Conservation (phyloP, 2,329 filamentous ascomycete species). For the Boeremia exigua region DNA sequence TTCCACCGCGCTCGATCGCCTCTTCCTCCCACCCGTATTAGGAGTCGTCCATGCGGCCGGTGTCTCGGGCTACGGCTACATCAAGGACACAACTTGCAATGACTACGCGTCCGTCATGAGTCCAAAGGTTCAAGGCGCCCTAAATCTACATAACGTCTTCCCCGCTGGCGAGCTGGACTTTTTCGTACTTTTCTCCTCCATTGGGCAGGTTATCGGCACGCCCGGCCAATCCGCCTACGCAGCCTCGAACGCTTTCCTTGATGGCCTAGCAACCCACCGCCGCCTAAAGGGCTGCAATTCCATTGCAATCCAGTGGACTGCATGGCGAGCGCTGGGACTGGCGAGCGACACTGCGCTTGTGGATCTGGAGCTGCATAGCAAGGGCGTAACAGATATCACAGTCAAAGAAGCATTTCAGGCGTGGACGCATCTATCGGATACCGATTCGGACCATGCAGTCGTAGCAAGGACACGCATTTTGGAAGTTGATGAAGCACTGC, state of each 20-base stretch:
- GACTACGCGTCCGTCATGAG: slow-evolving; percentile 44
- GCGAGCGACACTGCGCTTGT: slow-evolving; percentile 48
- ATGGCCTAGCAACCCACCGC: slow-evolving; percentile 33
- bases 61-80: slow-evolving; percentile 47
- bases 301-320: slow-evolving; percentile 53
- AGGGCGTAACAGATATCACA: slow-evolving; percentile 53
- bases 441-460: slow-evolving; percentile 50
- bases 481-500: slow-evolving; percentile 39
- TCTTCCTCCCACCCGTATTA: slow-evolving; percentile 48
- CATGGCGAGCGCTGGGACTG: slow-evolving; percentile 53
- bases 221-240: slow-evolving; percentile 37
- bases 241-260: slow-evolving; percentile 40
- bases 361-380: slow-evolving; percentile 49
- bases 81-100: slow-evolving; percentile 38
- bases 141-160: slow-evolving; percentile 33
- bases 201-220: slow-evolving; percentile 32
- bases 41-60: slow-evolving; percentile 54
- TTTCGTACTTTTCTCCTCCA: slow-evolving; percentile 36
- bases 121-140: slow-evolving; percentile 39
- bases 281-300: slow-evolving; percentile 49
- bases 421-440: slow-evolving; percentile 48
- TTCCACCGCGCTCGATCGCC: slow-evolving; percentile 31
- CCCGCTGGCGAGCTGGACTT: slow-evolving; percentile 39
- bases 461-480: slow-evolving; percentile 44
- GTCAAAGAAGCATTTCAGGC: slow-evolving; percentile 52